Conservation (phyloP, 371 early-diverging fungal species). For the Circinella umbellata region DNA sequence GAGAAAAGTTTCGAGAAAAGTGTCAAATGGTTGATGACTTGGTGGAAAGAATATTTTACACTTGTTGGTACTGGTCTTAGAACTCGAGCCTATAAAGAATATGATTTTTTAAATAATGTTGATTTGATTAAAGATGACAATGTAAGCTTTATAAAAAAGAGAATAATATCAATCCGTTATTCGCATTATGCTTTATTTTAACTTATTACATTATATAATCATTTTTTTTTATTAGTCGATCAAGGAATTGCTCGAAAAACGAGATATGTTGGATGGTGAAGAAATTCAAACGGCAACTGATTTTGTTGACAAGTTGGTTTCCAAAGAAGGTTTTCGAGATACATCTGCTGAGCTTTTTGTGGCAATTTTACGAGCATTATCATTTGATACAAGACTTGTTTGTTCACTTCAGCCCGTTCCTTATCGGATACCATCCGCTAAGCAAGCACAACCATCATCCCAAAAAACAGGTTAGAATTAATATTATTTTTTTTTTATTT, state of each 20-base stretch:
- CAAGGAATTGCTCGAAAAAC: slow-evolving; percentile 4
- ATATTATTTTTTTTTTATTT: not conserved
- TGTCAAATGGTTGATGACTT: slow-evolving; percentile 55
- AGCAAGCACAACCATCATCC: not conserved
- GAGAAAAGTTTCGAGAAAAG: slow-evolving; percentile 24
- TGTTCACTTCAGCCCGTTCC: slow-evolving; percentile 71
- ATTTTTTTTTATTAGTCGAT: not conserved
- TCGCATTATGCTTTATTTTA: too few relatives aligned
- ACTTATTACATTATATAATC: too few relatives aligned
- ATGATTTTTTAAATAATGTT: slow-evolving; percentile 25
- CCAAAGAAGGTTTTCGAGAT: slow-evolving; percentile 46
- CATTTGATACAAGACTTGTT: slow-evolving; percentile 63
- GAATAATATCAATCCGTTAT: too few relatives aligned
- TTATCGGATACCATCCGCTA: slow-evolving; percentile 46
- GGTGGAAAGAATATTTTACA: slow-evolving; percentile 62
- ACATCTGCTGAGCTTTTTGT: slow-evolving; percentile 65
- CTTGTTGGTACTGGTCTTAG: slow-evolving; percentile 51
- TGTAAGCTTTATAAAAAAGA: not conserved
- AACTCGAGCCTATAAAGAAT: slow-evolving; percentile 38
- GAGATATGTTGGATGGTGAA: slow-evolving; percentile 26
- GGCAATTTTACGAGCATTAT: slow-evolving; percentile 56
- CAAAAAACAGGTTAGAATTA: not conserved
- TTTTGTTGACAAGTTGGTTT: slow-evolving; percentile 28
- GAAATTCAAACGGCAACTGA: slow-evolving; percentile 22
- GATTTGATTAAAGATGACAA: slow-evolving; percentile 17